Evolutionary conservation across 768 basidiomycete species (phyloP), one percentile per base, ranked within the genome.

Genomic region (Dioszegia crocea): DNA sequence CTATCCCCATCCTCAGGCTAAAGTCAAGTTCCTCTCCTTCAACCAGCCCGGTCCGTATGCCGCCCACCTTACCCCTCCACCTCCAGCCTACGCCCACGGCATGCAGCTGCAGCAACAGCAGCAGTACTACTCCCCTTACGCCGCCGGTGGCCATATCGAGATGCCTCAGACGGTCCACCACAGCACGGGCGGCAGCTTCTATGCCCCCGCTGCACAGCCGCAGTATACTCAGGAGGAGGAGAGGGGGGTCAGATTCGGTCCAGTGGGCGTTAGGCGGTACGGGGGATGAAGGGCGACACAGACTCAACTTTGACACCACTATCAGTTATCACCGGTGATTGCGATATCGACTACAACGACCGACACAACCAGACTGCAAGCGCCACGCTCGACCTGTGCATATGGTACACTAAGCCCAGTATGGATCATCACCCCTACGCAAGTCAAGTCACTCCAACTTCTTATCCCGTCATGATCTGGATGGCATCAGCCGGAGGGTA

Each of bases 111-210:
- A 43, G 40, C 40, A 43, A 21, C 40, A 43, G 21, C 40, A 24
- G 51, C 38, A 24, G 9, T 36, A 16, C 39, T 26, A 10, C 16
- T 16, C 10, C 23, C 24, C 36, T n/a, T n/a, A 9, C 23, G 16
- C 23, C 2, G 8, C 16, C n/a, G n/a, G 17, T 3, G 47, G 47
- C 16, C 47, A 36, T 3, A 33, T 40, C 12, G 19, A 40, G 51
- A 53, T 53, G 51, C 51, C 51, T 6, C 51, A 53, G 36, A 53
- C 51, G 12, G 51, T 53, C 8, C 51, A 53, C 17, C 51, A 40
- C 3, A 38, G 38, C 17, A 24, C 36, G 21, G 33, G 51, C 31
- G 51, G 51, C 10, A 41, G 23, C 39, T 53, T 24, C 39, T 53
- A 40, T 27, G 23, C 23, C 21, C 24, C 40, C 23, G 36, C 24